Evolutionary conservation across 176 grass and related monocot genomes (phyloP), one percentile per base, ranked within the genome.

Genomic region (Juncus inflexus): DNA sequence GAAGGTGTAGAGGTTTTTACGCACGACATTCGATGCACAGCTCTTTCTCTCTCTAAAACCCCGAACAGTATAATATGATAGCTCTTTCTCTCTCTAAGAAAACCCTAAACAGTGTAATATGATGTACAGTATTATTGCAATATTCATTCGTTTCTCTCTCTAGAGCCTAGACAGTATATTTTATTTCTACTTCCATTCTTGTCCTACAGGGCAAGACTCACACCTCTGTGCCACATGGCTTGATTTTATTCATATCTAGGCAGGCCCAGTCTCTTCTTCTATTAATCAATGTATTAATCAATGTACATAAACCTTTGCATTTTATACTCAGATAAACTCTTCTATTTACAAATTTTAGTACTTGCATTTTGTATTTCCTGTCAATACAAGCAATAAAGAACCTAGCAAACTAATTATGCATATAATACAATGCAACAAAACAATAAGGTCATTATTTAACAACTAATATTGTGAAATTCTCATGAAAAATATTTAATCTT

Each of bases 161-260:
- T 5, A 47, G 43, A 47, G 9, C 39, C 67, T 57, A 58, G 52
- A 70, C 12, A 39, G 65, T 51, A 52, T 11, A 43, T 39, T 47
- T 5, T 47, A 47, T 47, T 6, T 42, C 54, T 57, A 19, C 14
- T 71, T 14, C 68, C 28, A 59, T 68, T 14, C 55, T 73, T 73
- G 66, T 28, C 65, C 37, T 50, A 12, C 7, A 69, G 42, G 71
- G 70, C 63, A 84, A 80, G 73, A 5, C 67, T 63, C 49, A 65
- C 28, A 58, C 12, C 64, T 63, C 35, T 10, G 37, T 37, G 65
- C 58, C 78, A 90, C 37, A 55, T 79, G 82, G 55, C 70, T 37
- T 16, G 0, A 40, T 12, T 35, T 42, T 8, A n/a, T 40, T 71
- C n/a, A 42, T 16, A 12, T 37, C 37, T 58, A 71, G 37, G 53